Percentiles rank a stretch among this genome's conserved stretches.
These are phyloP conservation scores for Saccharomyces eubayanus DNA, from an alignment of 805 yeast species.

Conservation along the genomic window DNA sequence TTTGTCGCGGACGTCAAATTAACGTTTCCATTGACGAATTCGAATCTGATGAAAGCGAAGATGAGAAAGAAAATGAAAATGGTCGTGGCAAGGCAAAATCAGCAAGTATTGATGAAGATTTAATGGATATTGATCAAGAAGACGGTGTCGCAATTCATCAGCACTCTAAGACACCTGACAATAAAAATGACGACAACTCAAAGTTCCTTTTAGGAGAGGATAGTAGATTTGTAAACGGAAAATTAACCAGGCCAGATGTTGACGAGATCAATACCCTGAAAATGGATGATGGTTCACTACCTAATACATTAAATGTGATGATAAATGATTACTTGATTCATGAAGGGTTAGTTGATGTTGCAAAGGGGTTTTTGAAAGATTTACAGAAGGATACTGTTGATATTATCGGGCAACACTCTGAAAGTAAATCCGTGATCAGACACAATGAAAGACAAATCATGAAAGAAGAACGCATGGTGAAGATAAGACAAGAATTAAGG, in stretches of 20 bases:
- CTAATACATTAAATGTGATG: conserved; percentile 22
- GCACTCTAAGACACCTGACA: conserved; percentile 7
- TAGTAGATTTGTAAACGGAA: conserved; percentile 11
- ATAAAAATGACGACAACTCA: conserved; percentile 6
- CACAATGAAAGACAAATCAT: conserved; percentile 26
- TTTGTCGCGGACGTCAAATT: conserved; percentile 14
- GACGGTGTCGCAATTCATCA: conserved; percentile 21
- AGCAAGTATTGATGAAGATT: not conserved
- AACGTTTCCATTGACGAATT: conserved; percentile 4
- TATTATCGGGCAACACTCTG: conserved; percentile 11
- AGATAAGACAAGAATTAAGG: conserved; percentile 40
- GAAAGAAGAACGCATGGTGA: conserved; percentile 32
- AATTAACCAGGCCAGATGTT: conserved; percentile 16
- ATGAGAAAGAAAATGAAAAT: conserved; percentile 9
- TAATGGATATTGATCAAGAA: conserved; percentile 27
- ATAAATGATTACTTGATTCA: conserved; percentile 44
- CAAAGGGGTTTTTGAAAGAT: conserved; percentile 44
- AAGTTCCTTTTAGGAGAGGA: conserved; percentile 15
- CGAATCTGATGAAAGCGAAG: conserved; percentile 6
- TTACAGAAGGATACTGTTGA: conserved; percentile 26
- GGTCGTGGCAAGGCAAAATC: not conserved
- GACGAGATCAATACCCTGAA: conserved; percentile 18
- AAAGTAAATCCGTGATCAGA: conserved; percentile 16
- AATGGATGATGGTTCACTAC: conserved; percentile 23
- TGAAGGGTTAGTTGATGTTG: conserved; percentile 49